Percentiles rank a stretch among this genome's conserved stretches.
Evolutionary conservation across 768 basidiomycete species (phyloP).

Genomic region (Trametes maxima): DNA sequence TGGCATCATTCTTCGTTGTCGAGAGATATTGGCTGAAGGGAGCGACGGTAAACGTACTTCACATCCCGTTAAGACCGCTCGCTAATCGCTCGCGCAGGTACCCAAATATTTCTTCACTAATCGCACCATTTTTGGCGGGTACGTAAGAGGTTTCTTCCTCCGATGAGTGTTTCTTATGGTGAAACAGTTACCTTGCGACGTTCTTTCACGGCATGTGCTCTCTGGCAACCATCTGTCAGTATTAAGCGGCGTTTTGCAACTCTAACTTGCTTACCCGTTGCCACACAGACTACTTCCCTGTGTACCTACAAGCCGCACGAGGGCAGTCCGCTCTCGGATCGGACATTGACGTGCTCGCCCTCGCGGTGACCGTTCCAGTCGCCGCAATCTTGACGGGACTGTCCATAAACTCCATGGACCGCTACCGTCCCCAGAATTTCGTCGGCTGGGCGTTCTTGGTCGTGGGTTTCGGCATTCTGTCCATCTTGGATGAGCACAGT

Average conservation of each 20-base stretch:
- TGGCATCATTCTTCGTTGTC: neutral
- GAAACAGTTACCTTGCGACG: constrained; percentile 36
- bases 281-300: constrained; percentile 40
- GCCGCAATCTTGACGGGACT: constrained; percentile 40
- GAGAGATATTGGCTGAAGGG: constrained; percentile 3
- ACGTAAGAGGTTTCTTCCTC: neutral
- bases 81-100: neutral
- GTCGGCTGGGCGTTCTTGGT: constrained; percentile 25
- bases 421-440: constrained; percentile 38
- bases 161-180: neutral
- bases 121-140: constrained; percentile 17
- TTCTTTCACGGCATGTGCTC: constrained; percentile 35
- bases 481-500: constrained; percentile 31
- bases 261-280: neutral
- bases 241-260: neutral
- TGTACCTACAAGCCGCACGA: constrained; percentile 49
- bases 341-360: constrained; percentile 40
- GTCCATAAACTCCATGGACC: constrained; percentile 30
- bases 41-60: neutral
- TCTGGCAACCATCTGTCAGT: constrained; percentile 29
- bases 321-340: constrained; percentile 39
- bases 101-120: constrained; percentile 11
- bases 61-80: too few species aligned
- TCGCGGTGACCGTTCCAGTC: constrained; percentile 39
- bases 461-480: constrained; percentile 25